Evolutionary conservation across 2,329 filamentous ascomycete species (phyloP), one percentile per base, ranked within the genome.

Genomic region (Nannizzia gypsea): DNA sequence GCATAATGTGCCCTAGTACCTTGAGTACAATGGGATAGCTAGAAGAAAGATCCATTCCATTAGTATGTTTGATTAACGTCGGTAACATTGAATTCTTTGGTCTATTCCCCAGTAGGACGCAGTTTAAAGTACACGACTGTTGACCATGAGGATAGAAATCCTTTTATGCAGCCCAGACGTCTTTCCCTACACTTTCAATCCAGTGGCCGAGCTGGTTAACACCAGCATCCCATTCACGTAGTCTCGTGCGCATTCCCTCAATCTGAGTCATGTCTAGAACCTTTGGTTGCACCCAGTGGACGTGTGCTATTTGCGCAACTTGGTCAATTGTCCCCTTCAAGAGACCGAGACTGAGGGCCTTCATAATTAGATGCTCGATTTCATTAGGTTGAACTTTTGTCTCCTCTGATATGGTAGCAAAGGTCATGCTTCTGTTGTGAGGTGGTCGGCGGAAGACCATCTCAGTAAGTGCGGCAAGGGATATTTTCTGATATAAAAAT

Each of bases 251-350:
- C 92, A 99, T 96, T 69, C 86, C 89, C 69, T 88, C 89, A 67
- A 99, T 96, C 79, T 97, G 93, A 74, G 84, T 85, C 84, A 91
- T 90, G 73, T 97, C 93, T 66, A 99, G 77, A 34, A 99, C 91
- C 82, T 97, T 97, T 22, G 93, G 93, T 78, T 99, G 93, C 61
- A 99, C 93, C 93, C 93, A 99, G 69, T 92, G 92, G 75, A 99
- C 96, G 71, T 91, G 85, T 48, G 93, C 93, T 66, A 97, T 85
- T 74, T 91, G 87, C 55, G 90, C 90, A 34, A 99, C 93, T 77
- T 99, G 92, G 73, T 99, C 93, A 68, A 99, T 97, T 60, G 88
- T 93, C 52, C 93, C 93, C 66, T 87, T 83, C 66, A 99, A 78
- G 66, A 99, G 79, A 0, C 93, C 93, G 67, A 99, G 76, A 70